Conservation (phyloP, 768 basidiomycete species). For the Lactarius deliciosus region DNA sequence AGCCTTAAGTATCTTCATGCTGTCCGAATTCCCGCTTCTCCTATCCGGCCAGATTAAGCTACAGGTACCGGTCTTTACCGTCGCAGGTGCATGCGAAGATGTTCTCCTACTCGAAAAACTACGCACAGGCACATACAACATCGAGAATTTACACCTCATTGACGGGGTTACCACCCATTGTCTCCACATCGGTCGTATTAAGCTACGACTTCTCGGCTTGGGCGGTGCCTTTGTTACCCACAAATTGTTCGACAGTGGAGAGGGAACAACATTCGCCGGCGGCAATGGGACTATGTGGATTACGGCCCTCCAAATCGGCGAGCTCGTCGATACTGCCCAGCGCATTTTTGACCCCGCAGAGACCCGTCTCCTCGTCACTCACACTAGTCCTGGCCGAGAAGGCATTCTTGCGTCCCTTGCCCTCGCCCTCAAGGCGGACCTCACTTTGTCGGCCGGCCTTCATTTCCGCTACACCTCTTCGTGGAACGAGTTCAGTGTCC, state of each 20-base stretch:
- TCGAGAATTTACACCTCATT: conserved; percentile 88
- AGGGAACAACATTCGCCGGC: conserved; percentile 96
- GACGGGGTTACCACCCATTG: conserved; percentile 95
- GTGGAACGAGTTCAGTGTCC: conserved; percentile 96
- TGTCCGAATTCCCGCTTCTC: conserved; percentile 93
- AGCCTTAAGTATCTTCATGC: conserved; percentile 69
- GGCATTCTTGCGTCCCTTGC: conserved; percentile 90
- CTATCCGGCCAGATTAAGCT: conserved; percentile 90
- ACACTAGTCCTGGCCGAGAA: conserved; percentile 90
- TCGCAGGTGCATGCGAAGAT: conserved; percentile 98
- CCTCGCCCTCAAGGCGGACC: conserved; percentile 88
- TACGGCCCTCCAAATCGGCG: conserved; percentile 94
- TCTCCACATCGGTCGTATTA: conserved; percentile 89
- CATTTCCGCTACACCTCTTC: conserved; percentile 97
- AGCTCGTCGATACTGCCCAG: conserved; percentile 95
- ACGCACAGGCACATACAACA: conserved; percentile 73
- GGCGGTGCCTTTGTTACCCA: conserved; percentile 94
- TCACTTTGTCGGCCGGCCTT: conserved; percentile 90
- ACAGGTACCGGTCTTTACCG: conserved; percentile 90
- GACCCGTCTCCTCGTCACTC: conserved; percentile 90
- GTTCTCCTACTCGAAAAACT: conserved; percentile 91
- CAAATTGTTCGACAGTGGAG: conserved; percentile 93
- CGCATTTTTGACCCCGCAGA: conserved; percentile 90
- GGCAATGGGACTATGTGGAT: conserved; percentile 99
- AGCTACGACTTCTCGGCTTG: conserved; percentile 90